phyloP scores from a whole-genome alignment of 371 early-diverging fungal genomes.

The Zychaea mexicana region DNA sequence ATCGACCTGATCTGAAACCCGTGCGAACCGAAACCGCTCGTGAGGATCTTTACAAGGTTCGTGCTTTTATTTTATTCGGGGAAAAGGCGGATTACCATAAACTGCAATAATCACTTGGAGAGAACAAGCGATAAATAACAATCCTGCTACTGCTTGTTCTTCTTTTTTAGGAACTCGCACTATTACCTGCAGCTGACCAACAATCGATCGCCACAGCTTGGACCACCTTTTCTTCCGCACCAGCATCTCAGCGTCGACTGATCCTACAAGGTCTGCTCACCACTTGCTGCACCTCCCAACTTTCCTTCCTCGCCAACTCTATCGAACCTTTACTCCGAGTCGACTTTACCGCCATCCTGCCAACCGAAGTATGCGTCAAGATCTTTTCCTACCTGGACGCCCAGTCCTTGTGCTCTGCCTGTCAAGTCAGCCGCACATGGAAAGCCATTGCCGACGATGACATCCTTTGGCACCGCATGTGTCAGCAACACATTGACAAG shows the following conservation, averaged over 20 bases:
- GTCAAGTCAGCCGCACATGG: slow-evolving; percentile 86
- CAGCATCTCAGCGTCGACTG: slow-evolving; percentile 48
- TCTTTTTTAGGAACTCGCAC: slow-evolving; percentile 12
- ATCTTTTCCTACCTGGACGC: slow-evolving; percentile 90
- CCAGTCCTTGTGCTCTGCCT: slow-evolving; percentile 85
- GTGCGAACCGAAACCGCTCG: slow-evolving; percentile 7
- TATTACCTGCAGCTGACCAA: slow-evolving; percentile 24
- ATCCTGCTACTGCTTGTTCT: too few species aligned
- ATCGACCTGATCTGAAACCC: slow-evolving; percentile 17
- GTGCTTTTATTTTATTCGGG: too few species aligned
- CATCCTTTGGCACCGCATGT: slow-evolving; percentile 92
- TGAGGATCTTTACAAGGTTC: slow-evolving; percentile 17
- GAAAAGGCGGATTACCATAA: slow-evolving; percentile 2
- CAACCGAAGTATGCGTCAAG: slow-evolving; percentile 78
- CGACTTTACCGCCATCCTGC: slow-evolving; percentile 76
- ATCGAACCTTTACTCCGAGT: slow-evolving; percentile 48
- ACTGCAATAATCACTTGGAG: background rate
- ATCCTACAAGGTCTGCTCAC: slow-evolving; percentile 61
- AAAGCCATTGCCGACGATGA: slow-evolving; percentile 84
- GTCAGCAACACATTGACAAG: slow-evolving; percentile 95
- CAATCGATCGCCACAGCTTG: slow-evolving; percentile 50
- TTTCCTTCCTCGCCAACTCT: slow-evolving; percentile 36
- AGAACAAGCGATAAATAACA: background rate
- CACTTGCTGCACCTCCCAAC: slow-evolving; percentile 59
- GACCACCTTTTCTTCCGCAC: slow-evolving; percentile 50